phyloP scores from a whole-genome alignment of 345 rosid species.

The Gossypium ekmanianum region DNA sequence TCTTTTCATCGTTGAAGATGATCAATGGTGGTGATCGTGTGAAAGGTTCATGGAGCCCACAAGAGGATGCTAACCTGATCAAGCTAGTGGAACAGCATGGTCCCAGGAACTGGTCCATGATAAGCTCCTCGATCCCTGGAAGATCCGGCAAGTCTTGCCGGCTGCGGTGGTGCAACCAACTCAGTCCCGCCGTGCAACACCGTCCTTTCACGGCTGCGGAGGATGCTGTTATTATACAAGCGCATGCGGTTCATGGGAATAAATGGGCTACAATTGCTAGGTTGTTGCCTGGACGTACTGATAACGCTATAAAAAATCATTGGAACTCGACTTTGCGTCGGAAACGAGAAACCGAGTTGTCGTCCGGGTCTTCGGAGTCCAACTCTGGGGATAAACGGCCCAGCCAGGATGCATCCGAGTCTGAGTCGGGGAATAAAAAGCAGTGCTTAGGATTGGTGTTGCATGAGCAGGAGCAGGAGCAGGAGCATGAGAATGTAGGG shows the following conservation, averaged over 20 bases:
- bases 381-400: conserved; percentile 26
- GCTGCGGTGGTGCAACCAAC: conserved; percentile 73
- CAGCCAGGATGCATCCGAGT: conserved; percentile 22
- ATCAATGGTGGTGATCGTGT: conserved; percentile 28
- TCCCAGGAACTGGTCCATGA: conserved; percentile 66
- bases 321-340: conserved; percentile 63
- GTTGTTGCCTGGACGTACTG: conserved; percentile 60
- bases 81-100: conserved; percentile 55
- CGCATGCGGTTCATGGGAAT: conserved; percentile 53
- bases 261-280: conserved; percentile 72
- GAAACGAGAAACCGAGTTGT: conserved; percentile 21
- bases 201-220: conserved; percentile 56
- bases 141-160: conserved; percentile 69
- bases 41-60: conserved; percentile 63
- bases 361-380: conserved; percentile 36
- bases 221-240: conserved; percentile 46
- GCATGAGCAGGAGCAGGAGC: neutral
- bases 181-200: conserved; percentile 59
- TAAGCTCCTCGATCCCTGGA: conserved; percentile 54
- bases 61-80: conserved; percentile 48
- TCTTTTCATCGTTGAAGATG: neutral
- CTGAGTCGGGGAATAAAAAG: conserved; percentile 30
- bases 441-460: conserved; percentile 23
- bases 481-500: conserved; percentile 7
- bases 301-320: conserved; percentile 64